Percentiles rank a stretch among this genome's conserved stretches.
phyloP scores from a whole-genome alignment of 2,329 filamentous ascomycete species.

The Aspergillus jensenii region DNA sequence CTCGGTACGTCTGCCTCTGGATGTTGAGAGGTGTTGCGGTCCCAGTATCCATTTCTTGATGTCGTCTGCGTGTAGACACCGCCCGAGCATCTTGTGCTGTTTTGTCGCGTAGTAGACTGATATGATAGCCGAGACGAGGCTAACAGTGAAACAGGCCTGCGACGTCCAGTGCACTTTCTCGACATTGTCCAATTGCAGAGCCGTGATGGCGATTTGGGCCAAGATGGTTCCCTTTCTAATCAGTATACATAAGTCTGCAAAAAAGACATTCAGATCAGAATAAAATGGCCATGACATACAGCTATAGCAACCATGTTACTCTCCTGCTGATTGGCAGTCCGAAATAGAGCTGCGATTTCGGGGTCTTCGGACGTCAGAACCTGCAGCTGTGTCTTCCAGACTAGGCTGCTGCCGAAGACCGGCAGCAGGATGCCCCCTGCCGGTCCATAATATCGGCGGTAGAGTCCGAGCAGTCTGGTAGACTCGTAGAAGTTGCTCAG shows the following conservation, averaged over 20 bases:
- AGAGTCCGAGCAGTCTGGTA: not conserved
- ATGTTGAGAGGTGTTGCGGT: no score
- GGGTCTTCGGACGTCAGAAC: not conserved
- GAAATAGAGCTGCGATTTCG: not conserved
- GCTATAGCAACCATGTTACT: not conserved
- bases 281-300: no score
- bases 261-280: no score
- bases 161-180: not conserved
- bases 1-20: no score
- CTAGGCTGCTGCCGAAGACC: not conserved
- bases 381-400: not conserved
- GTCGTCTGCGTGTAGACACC: no score
- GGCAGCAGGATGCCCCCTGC: no score
- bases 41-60: no score
- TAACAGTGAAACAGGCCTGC: no score
- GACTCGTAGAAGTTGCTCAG: not conserved
- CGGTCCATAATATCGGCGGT: not conserved
- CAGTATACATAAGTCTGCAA: not conserved
- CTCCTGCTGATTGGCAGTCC: not conserved
- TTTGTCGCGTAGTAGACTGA: no score
- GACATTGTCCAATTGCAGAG: not conserved
- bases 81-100: no score
- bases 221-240: not conserved
- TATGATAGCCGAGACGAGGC: no score
- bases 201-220: not conserved